A percentile compares a stretch with the other conserved stretches of the same genome.
Evolutionary conservation across 2,329 filamentous ascomycete genomes (phyloP).

Genomic region (Xylaria sp.): DNA sequence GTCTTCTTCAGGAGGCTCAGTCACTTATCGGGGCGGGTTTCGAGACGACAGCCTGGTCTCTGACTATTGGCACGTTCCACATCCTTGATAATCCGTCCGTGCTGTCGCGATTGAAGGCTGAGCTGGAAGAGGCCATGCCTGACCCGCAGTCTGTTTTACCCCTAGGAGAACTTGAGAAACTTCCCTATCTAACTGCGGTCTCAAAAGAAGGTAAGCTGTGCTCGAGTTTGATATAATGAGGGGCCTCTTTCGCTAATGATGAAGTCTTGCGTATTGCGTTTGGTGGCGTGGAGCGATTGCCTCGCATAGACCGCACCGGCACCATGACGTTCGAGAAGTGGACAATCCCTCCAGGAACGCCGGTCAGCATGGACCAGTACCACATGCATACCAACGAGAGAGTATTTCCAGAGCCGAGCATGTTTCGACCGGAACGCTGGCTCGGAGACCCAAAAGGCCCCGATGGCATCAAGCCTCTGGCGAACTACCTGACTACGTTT

Average conservation of each 20-base stretch:
- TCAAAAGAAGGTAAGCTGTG: constrained; percentile 1
- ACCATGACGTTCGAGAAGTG: constrained; percentile 20
- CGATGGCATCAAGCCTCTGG: constrained; percentile 18
- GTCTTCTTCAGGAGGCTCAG: constrained; percentile 24
- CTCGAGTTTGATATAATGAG: too few species aligned
- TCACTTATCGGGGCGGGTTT: constrained; percentile 30
- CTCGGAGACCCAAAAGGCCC: constrained; percentile 24
- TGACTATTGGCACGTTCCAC: constrained; percentile 22
- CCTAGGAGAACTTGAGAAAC: constrained; percentile 27
- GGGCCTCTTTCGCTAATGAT: background rate
- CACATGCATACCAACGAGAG: constrained; percentile 31
- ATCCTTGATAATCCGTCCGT: constrained; percentile 17
- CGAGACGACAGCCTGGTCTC: constrained; percentile 36
- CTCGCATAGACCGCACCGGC: constrained; percentile 23
- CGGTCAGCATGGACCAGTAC: constrained; percentile 29
- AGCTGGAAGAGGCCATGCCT: constrained; percentile 20
- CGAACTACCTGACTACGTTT: constrained; percentile 39
- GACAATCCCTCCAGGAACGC: constrained; percentile 23
- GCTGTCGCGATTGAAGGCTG: background rate
- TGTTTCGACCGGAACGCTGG: constrained; percentile 33
- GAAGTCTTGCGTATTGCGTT: constrained; percentile 26
- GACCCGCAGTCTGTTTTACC: constrained; percentile 16
- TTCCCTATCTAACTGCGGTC: constrained; percentile 19
- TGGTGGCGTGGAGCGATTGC: constrained; percentile 19
- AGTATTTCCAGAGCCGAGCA: constrained; percentile 22